Base-by-base conservation (phyloP, 306 rosid genomes). In the Cicer yamashitae region DNA sequence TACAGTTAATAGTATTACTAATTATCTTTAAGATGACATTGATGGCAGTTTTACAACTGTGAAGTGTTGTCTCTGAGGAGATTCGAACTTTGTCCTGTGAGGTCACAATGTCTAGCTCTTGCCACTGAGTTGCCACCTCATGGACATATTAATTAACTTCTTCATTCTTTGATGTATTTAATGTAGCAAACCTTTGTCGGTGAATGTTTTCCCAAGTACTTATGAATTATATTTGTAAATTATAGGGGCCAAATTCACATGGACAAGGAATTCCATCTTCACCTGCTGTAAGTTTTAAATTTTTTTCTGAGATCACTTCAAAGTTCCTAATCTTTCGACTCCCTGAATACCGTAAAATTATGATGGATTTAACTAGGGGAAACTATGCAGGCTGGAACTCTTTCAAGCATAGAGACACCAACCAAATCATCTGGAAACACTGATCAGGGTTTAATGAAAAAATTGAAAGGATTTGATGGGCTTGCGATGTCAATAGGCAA, bases 401-500 rank as follows among this genome's bases (percentile, higher is more conserved):
- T 89, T 65, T 57, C 84, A 81, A 85, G 85, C 72, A 53, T 87
- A 9, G 97, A 89, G 73, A 79, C 90, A 37, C 93, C 97, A 77
- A 83, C 91, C 58, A 94, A 92, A 80, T 86, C 86, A 17, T 77
- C 89, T n/a, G 97, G 93, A 84, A 94, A 85, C 79, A 78, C 89
- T 39, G 91, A 93, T 73, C 85, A 66, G 64, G 98, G 93, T 50
- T 82, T 89, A 41, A 68, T 88, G 78, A 94, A 92, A 80, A 92
- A 88, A 85, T 71, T 89, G 86, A 92, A 90, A 86, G 91, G 90
- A 43, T 90, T 94, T 77, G 97, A 94, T 79, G 93, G 87, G n/a
- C 99, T 94, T 74, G 93, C 89, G 9, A 94, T 94, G 96, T 90
- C 99, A 64, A 88, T 92, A 51, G 98, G 96, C 81, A 94, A 88